Evolutionary conservation across 2,329 filamentous ascomycete genomes (phyloP).

Genomic region (Exophiala calicioides): DNA sequence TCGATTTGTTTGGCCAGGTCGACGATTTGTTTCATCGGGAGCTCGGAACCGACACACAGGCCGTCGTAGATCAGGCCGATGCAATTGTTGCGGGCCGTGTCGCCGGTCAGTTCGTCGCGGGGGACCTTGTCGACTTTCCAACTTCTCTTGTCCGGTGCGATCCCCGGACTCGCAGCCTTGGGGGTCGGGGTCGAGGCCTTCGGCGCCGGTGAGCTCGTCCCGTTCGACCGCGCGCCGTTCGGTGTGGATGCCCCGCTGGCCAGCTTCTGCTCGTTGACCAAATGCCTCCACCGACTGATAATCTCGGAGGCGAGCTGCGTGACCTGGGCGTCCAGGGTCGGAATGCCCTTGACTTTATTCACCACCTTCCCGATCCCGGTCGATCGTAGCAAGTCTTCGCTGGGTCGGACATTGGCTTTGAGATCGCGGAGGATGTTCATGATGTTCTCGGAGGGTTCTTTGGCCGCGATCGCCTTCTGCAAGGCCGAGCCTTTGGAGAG

Average conservation of each 20-base stretch:
- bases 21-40: constrained; percentile 66
- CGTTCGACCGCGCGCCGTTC: constrained; percentile 48
- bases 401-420: constrained; percentile 77
- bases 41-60: constrained; percentile 68
- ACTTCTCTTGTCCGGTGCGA: constrained; percentile 73
- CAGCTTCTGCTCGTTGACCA: constrained; percentile 60
- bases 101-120: constrained; percentile 68
- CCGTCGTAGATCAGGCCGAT: constrained; percentile 94
- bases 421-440: constrained; percentile 74
- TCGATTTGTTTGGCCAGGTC: constrained; percentile 70
- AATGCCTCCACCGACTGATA: constrained; percentile 82
- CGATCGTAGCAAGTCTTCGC: constrained; percentile 84
- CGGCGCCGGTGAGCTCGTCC: constrained; percentile 54
- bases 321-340: constrained; percentile 64
- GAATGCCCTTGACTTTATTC: constrained; percentile 80
- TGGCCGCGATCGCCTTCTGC: constrained; percentile 72
- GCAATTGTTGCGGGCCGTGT: constrained; percentile 75
- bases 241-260: constrained; percentile 30
- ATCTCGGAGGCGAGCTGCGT: constrained; percentile 76
- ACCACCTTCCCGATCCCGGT: constrained; percentile 91
- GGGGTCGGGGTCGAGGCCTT: constrained; percentile 46
- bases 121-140: constrained; percentile 72
- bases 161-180: constrained; percentile 35
- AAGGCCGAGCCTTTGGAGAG: constrained; percentile 75
- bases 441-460: constrained; percentile 72